Evolutionary conservation across 768 basidiomycete species (phyloP).

Genomic region (Lanmaoa rubissima): DNA sequence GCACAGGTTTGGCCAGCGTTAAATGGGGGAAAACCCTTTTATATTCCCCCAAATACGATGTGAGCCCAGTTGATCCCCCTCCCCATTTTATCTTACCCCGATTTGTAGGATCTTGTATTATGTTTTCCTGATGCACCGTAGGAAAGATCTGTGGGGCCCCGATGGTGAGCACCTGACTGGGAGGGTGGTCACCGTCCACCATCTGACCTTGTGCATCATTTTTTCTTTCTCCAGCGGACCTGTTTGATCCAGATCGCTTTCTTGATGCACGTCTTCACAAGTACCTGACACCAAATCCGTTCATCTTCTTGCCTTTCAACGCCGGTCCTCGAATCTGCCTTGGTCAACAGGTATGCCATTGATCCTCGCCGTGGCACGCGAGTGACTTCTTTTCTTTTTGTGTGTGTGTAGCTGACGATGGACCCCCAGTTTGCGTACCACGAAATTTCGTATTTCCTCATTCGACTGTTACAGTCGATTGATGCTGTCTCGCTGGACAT

Average conservation of each 20-base stretch:
- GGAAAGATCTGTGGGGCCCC: constrained; percentile 39
- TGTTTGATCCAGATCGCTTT: constrained; percentile 69
- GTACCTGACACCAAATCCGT: constrained; percentile 56
- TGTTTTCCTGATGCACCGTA: constrained; percentile 36
- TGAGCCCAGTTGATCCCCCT: constrained; percentile 7
- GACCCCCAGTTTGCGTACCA: constrained; percentile 49
- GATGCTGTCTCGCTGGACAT: constrained; percentile 39
- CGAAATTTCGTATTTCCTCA: constrained; percentile 52
- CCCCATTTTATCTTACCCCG: neutral
- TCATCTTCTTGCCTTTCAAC: constrained; percentile 70
- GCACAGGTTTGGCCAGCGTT: constrained; percentile 18
- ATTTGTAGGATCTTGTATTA: constrained; percentile 11
- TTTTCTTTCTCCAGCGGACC: constrained; percentile 17
- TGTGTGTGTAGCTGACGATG: neutral
- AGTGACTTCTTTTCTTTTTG: too few relatives aligned
- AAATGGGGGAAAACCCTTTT: constrained; percentile 44
- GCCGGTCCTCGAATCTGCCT: constrained; percentile 66
- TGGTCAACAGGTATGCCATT: constrained; percentile 40
- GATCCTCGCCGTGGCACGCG: too few relatives aligned
- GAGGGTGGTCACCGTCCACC: neutral
- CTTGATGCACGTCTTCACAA: constrained; percentile 54
- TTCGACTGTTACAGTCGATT: constrained; percentile 51
- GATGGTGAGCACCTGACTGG: constrained; percentile 24
- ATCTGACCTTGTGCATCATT: neutral
- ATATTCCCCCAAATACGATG: constrained; percentile 45